Conservation (phyloP, 73 alveolate genomes). For the Effrenium voratum region DNA sequence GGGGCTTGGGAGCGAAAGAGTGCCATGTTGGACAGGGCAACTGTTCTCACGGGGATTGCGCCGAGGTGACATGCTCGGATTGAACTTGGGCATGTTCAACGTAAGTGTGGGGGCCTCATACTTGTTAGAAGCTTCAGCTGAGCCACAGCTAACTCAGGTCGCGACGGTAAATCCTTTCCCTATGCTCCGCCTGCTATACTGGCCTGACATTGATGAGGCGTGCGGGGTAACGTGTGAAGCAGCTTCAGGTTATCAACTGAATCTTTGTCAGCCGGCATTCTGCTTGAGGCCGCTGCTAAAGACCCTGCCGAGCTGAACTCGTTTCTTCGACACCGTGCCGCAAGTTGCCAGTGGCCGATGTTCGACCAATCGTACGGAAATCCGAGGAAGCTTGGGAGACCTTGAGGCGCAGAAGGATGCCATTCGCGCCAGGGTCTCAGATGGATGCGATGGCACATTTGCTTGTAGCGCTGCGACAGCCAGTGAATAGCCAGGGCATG, state of each 20-base stretch:
- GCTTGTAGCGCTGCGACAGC: neutral
- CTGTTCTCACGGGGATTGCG: neutral
- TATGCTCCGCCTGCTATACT: conserved; percentile 19
- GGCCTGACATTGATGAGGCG: conserved; percentile 63
- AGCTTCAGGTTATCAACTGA: neutral
- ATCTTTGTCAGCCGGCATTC: neutral
- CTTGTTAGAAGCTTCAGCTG: neutral
- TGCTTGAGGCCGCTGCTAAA: conserved; percentile 7
- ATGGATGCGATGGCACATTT: too few relatives aligned
- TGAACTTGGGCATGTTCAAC: conserved; percentile 62
- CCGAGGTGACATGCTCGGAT: conserved; percentile 49
- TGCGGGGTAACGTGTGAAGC: neutral
- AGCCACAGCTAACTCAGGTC: neutral
- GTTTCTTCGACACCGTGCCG: neutral
- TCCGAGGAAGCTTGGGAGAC: conserved; percentile 50
- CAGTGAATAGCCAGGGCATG: conserved; percentile 42
- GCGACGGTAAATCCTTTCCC: conserved; percentile 69
- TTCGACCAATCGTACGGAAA: neutral
- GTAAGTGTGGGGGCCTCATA: neutral
- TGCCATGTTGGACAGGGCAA: neutral
- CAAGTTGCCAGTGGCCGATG: neutral
- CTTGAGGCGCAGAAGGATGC: conserved; percentile 48
- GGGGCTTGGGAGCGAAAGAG: neutral
- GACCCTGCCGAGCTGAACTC: conserved; percentile 63
- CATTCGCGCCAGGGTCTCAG: neutral